Conservation (phyloP, 176 grass and related monocot species). For the Otatea glauca region DNA sequence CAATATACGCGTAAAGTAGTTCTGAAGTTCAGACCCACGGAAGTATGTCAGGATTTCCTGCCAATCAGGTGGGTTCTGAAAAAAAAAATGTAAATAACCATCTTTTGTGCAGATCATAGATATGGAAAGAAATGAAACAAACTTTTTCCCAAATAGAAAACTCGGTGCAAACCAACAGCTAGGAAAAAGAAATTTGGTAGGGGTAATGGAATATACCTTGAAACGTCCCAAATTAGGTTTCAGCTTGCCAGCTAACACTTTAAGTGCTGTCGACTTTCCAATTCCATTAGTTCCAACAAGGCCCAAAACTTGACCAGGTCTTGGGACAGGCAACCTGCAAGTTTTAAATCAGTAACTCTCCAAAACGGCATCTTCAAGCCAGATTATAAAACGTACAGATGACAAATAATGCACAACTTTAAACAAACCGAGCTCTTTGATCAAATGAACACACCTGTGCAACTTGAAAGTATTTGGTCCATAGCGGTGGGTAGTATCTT, state of each 20-base stretch:
- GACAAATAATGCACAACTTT: background rate
- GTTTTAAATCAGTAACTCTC: constrained; percentile 29
- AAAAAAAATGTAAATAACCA: constrained; percentile 23
- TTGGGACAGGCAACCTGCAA: constrained; percentile 84
- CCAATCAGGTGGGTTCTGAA: constrained; percentile 90
- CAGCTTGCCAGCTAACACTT: constrained; percentile 90
- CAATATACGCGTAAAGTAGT: constrained; percentile 92
- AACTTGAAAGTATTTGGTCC: constrained; percentile 94
- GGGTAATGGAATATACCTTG: constrained; percentile 55
- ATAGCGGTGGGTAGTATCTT: constrained; percentile 94
- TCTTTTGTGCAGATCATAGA: background rate
- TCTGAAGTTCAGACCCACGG: constrained; percentile 86
- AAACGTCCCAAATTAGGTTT: constrained; percentile 92
- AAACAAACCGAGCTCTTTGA: background rate
- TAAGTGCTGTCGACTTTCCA: constrained; percentile 91
- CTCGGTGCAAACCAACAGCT: constrained; percentile 22
- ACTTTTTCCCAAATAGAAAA: background rate
- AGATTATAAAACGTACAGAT: constrained; percentile 21
- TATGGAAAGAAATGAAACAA: constrained; percentile 13
- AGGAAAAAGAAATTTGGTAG: constrained; percentile 22
- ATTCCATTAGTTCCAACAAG: constrained; percentile 96
- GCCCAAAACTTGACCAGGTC: constrained; percentile 88
- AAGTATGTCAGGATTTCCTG: constrained; percentile 94
- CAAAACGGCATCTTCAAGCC: background rate
- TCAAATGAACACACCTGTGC: constrained; percentile 63